Evolutionary conservation across 371 early-diverging fungal species (phyloP).

Genomic region (Mortierella sp.): DNA sequence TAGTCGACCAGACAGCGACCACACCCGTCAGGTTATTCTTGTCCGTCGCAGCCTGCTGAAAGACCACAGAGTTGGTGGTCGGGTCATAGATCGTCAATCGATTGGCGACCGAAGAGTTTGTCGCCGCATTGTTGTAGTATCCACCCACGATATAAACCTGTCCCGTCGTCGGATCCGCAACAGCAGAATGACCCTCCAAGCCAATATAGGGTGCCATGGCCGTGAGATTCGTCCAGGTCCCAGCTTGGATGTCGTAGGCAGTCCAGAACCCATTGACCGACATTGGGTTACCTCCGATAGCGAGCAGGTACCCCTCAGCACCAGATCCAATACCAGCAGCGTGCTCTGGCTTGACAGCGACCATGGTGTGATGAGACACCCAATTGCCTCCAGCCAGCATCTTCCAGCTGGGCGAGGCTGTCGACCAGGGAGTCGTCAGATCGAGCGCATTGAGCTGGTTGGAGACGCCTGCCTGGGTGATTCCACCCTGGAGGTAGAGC

Average conservation of each 20-base stretch:
- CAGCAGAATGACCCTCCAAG: constrained; percentile 43
- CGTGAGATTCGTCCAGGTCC: constrained; percentile 16
- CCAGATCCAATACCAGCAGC: constrained; percentile 11
- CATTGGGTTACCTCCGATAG: constrained; percentile 13
- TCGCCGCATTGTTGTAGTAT: not conserved
- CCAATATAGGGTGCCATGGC: constrained; percentile 11
- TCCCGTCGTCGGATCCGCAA: constrained; percentile 38
- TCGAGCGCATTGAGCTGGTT: constrained; percentile 29
- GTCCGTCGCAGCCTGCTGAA: constrained; percentile 6
- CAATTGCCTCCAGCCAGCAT: constrained; percentile 20
- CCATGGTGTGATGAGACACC: constrained; percentile 29
- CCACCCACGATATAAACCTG: constrained; percentile 42
- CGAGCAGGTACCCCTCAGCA: constrained; percentile 17
- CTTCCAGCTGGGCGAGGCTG: constrained; percentile 10
- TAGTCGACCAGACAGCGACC: constrained; percentile 23
- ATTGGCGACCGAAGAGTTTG: constrained; percentile 9
- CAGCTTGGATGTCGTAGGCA: constrained; percentile 13
- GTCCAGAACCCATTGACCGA: constrained; percentile 3
- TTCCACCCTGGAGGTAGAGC: constrained; percentile 42
- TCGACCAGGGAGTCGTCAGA: constrained; percentile 34
- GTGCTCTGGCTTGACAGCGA: constrained; percentile 13
- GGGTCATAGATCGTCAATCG: constrained; percentile 33
- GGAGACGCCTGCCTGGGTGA: constrained; percentile 1
- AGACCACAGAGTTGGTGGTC: constrained; percentile 12
- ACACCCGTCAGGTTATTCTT: constrained; percentile 28